phyloP scores from a whole-genome alignment of 768 basidiomycete species.

The Infundibulicybe gibba region DNA sequence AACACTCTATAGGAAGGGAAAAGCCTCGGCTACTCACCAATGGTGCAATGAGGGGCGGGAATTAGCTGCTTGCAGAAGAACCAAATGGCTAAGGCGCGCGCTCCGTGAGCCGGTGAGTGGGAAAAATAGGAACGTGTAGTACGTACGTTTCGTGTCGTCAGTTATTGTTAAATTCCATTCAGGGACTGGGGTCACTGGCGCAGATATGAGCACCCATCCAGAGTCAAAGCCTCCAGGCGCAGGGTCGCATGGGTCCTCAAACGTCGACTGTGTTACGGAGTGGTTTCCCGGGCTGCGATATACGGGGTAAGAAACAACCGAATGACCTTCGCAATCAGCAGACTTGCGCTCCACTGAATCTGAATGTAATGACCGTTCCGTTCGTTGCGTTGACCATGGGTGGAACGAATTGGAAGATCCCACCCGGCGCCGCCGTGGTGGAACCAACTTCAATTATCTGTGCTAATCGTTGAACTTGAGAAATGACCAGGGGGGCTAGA shows the following conservation, averaged over 20 bases:
- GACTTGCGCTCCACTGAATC: slow-evolving; percentile 41
- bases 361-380: slow-evolving; percentile 46
- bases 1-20: background rate
- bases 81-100: slow-evolving; percentile 42
- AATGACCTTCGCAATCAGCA: background rate
- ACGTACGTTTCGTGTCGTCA: slow-evolving; percentile 40
- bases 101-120: slow-evolving; percentile 15
- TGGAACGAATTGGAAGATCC: slow-evolving; percentile 45
- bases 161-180: slow-evolving; percentile 51
- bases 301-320: background rate
- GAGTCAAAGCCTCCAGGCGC: slow-evolving; percentile 50
- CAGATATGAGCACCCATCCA: slow-evolving; percentile 41
- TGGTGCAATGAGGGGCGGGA: slow-evolving; percentile 37
- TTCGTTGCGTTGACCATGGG: slow-evolving; percentile 33
- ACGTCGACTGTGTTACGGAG: slow-evolving; percentile 48
- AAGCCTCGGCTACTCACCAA: slow-evolving; percentile 16
- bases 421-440: slow-evolving; percentile 19
- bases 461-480: slow-evolving; percentile 7
- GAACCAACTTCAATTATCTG: slow-evolving; percentile 40
- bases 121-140: background rate
- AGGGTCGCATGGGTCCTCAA: slow-evolving; percentile 41
- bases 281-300: slow-evolving; percentile 48
- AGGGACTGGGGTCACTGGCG: slow-evolving; percentile 20
- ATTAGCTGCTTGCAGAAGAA: slow-evolving; percentile 53
- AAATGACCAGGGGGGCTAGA: background rate